Percentiles rank a stretch among this genome's conserved stretches.
These are phyloP conservation scores for Austroboletus novae-zelandiae DNA, from an alignment of 1,284 basidiomycete genomes.

Conservation along the genomic window DNA sequence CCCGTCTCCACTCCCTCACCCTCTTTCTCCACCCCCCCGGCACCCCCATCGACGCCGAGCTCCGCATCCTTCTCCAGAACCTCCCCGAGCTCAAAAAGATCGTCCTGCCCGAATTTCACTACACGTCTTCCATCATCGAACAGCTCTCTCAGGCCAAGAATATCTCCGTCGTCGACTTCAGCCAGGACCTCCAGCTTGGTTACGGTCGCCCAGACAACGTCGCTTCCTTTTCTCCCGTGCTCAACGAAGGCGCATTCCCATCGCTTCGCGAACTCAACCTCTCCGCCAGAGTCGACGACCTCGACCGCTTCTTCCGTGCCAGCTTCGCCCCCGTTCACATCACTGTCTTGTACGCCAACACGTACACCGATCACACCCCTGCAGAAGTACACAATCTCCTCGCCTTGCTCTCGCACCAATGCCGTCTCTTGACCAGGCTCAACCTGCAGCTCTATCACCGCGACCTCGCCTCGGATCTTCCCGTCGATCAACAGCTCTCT, in stretches of 20 bases:
- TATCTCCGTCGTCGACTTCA: constrained; percentile 50
- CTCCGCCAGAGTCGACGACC: constrained; percentile 41
- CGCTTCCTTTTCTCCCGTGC: constrained; percentile 39
- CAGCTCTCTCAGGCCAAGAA: constrained; percentile 44
- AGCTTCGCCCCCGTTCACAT: constrained; percentile 47
- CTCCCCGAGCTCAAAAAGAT: constrained; percentile 48
- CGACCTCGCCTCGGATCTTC: constrained; percentile 7
- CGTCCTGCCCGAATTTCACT: constrained; percentile 48
- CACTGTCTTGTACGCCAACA: constrained; percentile 50
- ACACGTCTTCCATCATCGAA: constrained; percentile 46
- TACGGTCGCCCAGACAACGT: constrained; percentile 43
- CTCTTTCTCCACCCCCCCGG: constrained; percentile 40
- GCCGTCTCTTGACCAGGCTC: constrained; percentile 44
- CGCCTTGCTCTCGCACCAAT: constrained; percentile 42
- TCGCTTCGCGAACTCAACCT: constrained; percentile 51
- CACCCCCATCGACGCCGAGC: constrained; percentile 35
- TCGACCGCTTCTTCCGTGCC: constrained; percentile 45
- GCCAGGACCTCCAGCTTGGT: constrained; percentile 42
- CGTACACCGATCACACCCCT: constrained; percentile 41
- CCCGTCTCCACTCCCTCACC: constrained; percentile 44
- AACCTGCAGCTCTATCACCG: constrained; percentile 36
- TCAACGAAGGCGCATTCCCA: constrained; percentile 52
- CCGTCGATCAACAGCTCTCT: constrained; percentile 37
- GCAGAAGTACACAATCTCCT: constrained; percentile 43
- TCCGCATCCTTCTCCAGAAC: constrained; percentile 38